Conservation (phyloP, 352 stramenopile species). For the Phytopythium delawarense region DNA sequence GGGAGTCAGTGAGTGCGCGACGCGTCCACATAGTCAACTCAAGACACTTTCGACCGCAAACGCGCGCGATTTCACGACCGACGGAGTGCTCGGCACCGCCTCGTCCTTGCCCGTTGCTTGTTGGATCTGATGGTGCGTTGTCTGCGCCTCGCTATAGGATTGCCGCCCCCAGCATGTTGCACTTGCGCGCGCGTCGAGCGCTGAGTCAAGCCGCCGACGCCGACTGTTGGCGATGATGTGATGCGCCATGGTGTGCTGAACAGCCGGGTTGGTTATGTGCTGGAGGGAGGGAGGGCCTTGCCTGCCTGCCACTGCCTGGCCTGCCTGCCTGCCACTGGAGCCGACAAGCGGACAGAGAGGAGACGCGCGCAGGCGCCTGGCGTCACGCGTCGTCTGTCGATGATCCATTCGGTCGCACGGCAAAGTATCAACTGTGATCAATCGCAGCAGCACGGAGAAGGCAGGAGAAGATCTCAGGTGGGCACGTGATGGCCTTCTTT, state of each 20-base stretch:
- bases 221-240: not conserved
- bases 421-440: not conserved
- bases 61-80: not conserved
- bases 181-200: not conserved
- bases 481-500: not conserved
- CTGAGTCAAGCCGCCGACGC: not conserved
- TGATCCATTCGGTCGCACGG: not conserved
- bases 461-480: slow-evolving; percentile 5
- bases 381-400: not conserved
- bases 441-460: not conserved
- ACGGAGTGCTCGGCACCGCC: not conserved
- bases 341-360: not conserved
- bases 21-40: not conserved
- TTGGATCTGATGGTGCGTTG: not conserved
- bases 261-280: not conserved
- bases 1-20: not conserved
- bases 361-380: not conserved
- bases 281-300: no score
- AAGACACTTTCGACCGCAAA: not conserved
- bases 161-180: not conserved
- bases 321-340: not conserved
- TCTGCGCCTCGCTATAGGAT: not conserved
- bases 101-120: not conserved
- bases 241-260: not conserved
- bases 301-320: no score